Percentiles rank a stretch among this genome's conserved stretches.
These are phyloP conservation scores for Grosmannia clavigera DNA, from an alignment of 2,329 filamentous ascomycete genomes.

Conservation along the genomic window DNA sequence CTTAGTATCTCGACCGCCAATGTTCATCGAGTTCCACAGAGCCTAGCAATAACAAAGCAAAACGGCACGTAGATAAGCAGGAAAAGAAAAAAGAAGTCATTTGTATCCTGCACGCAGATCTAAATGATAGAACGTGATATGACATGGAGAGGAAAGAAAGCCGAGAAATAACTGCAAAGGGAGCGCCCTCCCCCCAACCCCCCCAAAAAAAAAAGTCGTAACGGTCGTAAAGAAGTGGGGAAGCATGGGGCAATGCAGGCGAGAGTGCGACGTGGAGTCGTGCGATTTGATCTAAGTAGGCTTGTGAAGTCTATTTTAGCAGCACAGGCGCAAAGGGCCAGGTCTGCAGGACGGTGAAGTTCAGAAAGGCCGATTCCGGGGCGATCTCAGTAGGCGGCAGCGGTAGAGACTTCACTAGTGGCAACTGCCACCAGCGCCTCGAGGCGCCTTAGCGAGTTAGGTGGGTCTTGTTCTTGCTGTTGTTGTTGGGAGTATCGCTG, in stretches of 20 bases:
- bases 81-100: background rate
- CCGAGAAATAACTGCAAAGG: background rate
- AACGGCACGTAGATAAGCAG: background rate
- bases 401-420: conserved; percentile 8
- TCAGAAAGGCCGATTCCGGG: background rate
- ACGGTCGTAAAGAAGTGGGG: conserved; percentile 6
- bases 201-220: background rate
- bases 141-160: background rate
- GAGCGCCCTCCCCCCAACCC: no score
- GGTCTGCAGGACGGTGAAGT: no score
- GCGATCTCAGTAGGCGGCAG: conserved; percentile 10
- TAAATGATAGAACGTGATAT: background rate
- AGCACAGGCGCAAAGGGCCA: background rate
- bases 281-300: background rate
- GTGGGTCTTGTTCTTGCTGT: background rate
- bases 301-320: background rate
- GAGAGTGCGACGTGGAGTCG: background rate
- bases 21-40: background rate
- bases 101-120: background rate
- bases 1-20: background rate
- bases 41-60: background rate
- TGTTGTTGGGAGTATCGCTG: background rate
- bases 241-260: background rate
- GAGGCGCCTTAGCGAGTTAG: conserved; percentile 7
- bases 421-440: conserved; percentile 14